phyloP scores from a whole-genome alignment of 805 yeast genomes.

The Zygosaccharomyces bisporus region DNA sequence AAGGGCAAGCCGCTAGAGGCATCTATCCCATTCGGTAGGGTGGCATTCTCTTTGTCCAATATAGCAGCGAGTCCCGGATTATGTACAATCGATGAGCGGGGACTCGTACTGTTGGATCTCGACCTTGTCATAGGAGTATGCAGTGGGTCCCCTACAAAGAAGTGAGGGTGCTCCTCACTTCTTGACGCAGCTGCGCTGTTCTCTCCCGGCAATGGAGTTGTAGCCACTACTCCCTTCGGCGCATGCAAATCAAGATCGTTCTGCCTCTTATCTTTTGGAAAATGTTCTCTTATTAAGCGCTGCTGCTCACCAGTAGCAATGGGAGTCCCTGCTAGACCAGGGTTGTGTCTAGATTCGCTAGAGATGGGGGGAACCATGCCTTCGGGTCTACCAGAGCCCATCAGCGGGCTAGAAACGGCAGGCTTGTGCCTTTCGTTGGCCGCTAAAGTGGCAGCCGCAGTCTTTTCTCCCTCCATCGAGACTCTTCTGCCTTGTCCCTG shows the following conservation, averaged over 20 bases:
- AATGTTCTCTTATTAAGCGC: constrained; percentile 8
- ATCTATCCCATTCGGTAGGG: constrained; percentile 8
- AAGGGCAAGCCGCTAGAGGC: constrained; percentile 1
- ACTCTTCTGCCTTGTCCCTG: constrained; percentile 11
- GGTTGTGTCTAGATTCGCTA: constrained; percentile 3
- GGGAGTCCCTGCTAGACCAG: neutral
- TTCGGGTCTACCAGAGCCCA: constrained; percentile 9
- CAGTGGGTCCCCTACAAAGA: constrained; percentile 63
- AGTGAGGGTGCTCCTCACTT: constrained; percentile 69
- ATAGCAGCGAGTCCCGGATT: constrained; percentile 3
- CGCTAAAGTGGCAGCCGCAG: neutral
- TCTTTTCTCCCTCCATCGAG: constrained; percentile 13
- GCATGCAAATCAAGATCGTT: neutral
- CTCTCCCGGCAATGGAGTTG: neutral
- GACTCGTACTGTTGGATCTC: constrained; percentile 22
- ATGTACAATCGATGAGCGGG: constrained; percentile 18
- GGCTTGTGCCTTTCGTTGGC: constrained; percentile 10
- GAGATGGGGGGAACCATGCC: constrained; percentile 3
- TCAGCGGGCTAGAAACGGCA: constrained; percentile 9
- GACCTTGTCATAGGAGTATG: constrained; percentile 38
- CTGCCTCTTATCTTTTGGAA: constrained; percentile 4
- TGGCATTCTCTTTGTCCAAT: constrained; percentile 11
- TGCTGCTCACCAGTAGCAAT: constrained; percentile 7
- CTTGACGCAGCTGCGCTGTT: constrained; percentile 2
- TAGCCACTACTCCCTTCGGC: neutral